phyloP scores from a whole-genome alignment of 768 basidiomycete genomes.

The Polyporus arcularius region DNA sequence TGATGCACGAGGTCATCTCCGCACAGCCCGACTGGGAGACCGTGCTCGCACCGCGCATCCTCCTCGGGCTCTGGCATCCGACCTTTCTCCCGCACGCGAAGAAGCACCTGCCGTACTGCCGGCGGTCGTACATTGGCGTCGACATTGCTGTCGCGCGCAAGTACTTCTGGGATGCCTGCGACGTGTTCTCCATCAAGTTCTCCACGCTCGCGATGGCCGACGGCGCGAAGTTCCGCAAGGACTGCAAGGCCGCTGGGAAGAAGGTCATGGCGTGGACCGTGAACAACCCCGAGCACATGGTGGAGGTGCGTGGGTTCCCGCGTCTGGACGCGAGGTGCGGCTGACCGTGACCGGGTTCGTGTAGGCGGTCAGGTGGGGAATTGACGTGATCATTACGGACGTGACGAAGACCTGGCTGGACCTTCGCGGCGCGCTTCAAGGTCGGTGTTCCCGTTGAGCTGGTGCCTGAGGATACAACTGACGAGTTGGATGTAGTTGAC shows the following conservation, averaged over 20 bases:
- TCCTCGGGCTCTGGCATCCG: constrained; percentile 90
- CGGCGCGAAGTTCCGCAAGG: constrained; percentile 76
- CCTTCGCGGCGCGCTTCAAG: constrained; percentile 35
- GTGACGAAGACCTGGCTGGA: constrained; percentile 41
- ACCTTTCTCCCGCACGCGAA: constrained; percentile 81
- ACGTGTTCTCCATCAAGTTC: constrained; percentile 87
- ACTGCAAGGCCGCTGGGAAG: constrained; percentile 81
- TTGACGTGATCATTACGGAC: constrained; percentile 50
- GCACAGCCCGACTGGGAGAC: constrained; percentile 72
- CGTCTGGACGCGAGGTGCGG: not conserved
- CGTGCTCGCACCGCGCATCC: constrained; percentile 73
- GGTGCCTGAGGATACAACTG: not conserved
- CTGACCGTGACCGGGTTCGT: constrained; percentile 7
- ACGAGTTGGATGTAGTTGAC: constrained; percentile 47
- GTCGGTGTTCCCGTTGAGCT: constrained; percentile 2
- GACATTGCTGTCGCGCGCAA: constrained; percentile 71
- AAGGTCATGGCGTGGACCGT: constrained; percentile 96
- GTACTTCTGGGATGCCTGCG: constrained; percentile 88
- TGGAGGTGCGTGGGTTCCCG: constrained; percentile 59
- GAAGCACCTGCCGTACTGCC: constrained; percentile 76
- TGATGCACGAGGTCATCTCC: constrained; percentile 73
- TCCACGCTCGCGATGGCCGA: constrained; percentile 66
- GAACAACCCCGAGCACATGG: constrained; percentile 86
- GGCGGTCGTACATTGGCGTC: constrained; percentile 81
- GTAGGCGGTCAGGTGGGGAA: constrained; percentile 63